Evolutionary conservation across 2,329 filamentous ascomycete species (phyloP).

Genomic region (Hypomyces rosellus): DNA sequence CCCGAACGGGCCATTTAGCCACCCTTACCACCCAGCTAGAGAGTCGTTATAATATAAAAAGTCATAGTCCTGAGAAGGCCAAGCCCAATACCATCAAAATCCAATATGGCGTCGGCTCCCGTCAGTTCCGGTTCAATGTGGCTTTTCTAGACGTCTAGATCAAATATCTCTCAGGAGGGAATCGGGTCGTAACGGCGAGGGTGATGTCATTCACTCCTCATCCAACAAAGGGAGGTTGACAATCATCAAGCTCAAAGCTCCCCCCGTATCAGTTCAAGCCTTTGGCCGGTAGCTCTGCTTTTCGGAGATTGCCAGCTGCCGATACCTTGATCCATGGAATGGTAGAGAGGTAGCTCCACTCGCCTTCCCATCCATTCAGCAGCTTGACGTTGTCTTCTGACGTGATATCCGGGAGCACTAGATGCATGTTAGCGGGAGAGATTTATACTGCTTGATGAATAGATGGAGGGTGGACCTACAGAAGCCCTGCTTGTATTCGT

Average conservation of each 20-base stretch:
- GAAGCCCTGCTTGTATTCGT: conserved; percentile 79
- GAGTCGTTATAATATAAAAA: too few species aligned
- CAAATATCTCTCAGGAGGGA: too few species aligned
- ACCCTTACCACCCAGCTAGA: too few species aligned
- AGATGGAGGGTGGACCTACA: conserved; percentile 43
- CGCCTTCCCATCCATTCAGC: conserved; percentile 70
- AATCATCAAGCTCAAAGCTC: not conserved
- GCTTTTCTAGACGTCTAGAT: too few species aligned
- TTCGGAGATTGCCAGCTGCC: conserved; percentile 55
- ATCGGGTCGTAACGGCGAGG: too few species aligned
- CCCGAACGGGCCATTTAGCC: too few species aligned
- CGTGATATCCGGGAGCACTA: conserved; percentile 69
- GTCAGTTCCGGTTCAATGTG: too few species aligned
- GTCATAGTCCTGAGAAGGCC: too few species aligned
- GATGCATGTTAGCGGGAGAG: conserved; percentile 7
- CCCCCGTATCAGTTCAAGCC: conserved; percentile 20
- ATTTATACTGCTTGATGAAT: not conserved
- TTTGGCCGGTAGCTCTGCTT: conserved; percentile 71
- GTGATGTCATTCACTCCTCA: too few species aligned
- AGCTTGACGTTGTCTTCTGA: conserved; percentile 57
- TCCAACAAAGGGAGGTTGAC: too few species aligned
- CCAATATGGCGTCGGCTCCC: too few species aligned
- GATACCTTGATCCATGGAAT: conserved; percentile 72
- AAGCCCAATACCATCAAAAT: too few species aligned
- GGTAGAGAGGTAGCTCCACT: conserved; percentile 73